Evolutionary conservation across 2,329 filamentous ascomycete genomes (phyloP).

Genomic region (Chaetomium strumarium): DNA sequence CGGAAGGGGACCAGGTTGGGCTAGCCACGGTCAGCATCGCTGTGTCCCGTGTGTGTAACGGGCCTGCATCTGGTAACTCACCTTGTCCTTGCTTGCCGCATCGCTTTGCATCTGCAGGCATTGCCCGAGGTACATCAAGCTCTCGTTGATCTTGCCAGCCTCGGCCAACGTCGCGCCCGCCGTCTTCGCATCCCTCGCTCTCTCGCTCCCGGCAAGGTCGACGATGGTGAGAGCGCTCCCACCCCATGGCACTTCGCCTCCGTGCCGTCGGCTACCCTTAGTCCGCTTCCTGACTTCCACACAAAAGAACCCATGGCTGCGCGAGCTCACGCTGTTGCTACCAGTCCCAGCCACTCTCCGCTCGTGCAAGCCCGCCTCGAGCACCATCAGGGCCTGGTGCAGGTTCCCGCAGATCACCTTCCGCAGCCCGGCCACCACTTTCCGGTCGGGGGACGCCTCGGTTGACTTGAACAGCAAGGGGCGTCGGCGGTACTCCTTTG

Average conservation of each 20-base stretch:
- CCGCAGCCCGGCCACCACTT: conserved; percentile 84
- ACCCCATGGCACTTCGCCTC: conserved; percentile 58
- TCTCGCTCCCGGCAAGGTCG: conserved; percentile 88
- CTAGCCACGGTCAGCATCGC: conserved; percentile 33
- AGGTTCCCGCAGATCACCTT: conserved; percentile 83
- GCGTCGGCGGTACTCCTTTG: conserved; percentile 68
- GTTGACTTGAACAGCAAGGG: conserved; percentile 88
- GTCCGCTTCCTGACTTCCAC: conserved; percentile 84
- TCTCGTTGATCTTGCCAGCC: conserved; percentile 97
- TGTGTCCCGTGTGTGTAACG: not conserved
- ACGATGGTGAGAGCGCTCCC: conserved; percentile 81
- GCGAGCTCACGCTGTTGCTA: conserved; percentile 85
- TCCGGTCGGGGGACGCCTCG: conserved; percentile 81
- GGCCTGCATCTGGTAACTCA: conserved; percentile 32
- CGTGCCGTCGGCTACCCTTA: conserved; percentile 36
- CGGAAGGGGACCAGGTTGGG: conserved; percentile 70
- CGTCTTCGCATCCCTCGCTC: conserved; percentile 88
- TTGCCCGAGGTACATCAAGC: conserved; percentile 95
- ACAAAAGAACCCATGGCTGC: conserved; percentile 94
- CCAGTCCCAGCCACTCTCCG: conserved; percentile 83
- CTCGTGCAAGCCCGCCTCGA: conserved; percentile 85
- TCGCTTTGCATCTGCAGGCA: conserved; percentile 94
- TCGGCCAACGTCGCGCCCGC: conserved; percentile 87
- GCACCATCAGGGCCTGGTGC: conserved; percentile 78
- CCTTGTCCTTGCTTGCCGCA: conserved; percentile 66